Base-by-base conservation (phyloP, 2,329 filamentous ascomycete genomes). In the Pseudogymnoascus sp. region DNA sequence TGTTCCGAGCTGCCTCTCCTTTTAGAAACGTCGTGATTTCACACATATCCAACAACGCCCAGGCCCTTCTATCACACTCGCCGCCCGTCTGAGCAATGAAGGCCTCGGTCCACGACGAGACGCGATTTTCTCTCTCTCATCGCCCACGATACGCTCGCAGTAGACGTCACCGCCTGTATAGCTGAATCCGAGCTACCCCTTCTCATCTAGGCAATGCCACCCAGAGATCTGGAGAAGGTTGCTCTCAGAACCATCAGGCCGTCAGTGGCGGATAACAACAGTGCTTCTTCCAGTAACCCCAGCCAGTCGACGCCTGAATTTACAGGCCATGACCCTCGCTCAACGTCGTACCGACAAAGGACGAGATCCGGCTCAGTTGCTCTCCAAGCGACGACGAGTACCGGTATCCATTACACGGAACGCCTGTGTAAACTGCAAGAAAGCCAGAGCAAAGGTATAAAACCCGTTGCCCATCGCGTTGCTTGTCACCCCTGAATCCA, bases 381-480 rank as follows among this genome's bases (percentile, higher is more conserved):
- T 30, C 19, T 65, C 66, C 18, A 70, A 70, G 63, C 66, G 65
- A 59, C 65, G 71, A 61, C 64, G 68, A 60, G 68, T 69, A 8
- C 69, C 70, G n/a, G 68, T 69, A 18, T 68, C 65, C 6, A 67
- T 72, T 1, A 72, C 70, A 56, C 65, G 66, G 13, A 72, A 72
- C 66, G 71, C 71, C n/a, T 72, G 71, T 60, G 60, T 67, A 12
- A 70, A 67, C 28, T 72, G 71, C 61, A 72, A 71, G 60, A 71
- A 71, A 56, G 70, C 70, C 15, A 66, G 70, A 61, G 66, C 70
- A 23, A 73, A 73, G 66, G 71, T 72, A 61, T 60, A 66, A 12
- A 15, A n/a, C 10, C 41, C 41, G 4, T 18, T 15, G 12, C 5
- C 45, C 26, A 30, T 30, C 13, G 4, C 26, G 7, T 23, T 30